These are phyloP conservation scores for Atractiella rhizophila DNA, from an alignment of 768 basidiomycete species.

Conservation along the genomic window DNA sequence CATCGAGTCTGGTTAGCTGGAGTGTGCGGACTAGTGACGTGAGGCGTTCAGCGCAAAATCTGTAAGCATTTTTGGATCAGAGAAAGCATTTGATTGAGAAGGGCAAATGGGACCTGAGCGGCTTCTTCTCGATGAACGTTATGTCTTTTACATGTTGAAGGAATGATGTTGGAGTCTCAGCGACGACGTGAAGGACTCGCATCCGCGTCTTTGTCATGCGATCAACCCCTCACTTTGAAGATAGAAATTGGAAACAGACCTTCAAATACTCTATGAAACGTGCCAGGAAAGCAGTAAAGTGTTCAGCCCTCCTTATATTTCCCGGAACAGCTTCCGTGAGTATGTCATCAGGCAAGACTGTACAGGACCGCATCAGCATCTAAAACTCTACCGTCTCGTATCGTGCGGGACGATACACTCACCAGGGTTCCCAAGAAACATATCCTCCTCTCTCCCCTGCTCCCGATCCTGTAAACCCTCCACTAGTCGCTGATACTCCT, in stretches of 20 bases:
- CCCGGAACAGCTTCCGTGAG: conserved; percentile 88
- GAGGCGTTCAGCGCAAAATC: conserved; percentile 87
- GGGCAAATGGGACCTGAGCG: conserved; percentile 39
- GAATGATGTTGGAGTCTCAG: conserved; percentile 90
- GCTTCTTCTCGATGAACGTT: conserved; percentile 85
- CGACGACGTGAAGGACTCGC: conserved; percentile 97
- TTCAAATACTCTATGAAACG: conserved; percentile 97
- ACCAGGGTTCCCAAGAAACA: conserved; percentile 75
- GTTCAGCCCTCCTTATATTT: conserved; percentile 94
- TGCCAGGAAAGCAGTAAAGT: conserved; percentile 94
- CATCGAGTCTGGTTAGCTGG: conserved; percentile 67
- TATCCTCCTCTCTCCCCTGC: conserved; percentile 36
- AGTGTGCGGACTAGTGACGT: conserved; percentile 82
- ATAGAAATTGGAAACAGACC: conserved; percentile 26
- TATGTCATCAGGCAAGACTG: conserved; percentile 79
- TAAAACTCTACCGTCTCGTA: neutral
- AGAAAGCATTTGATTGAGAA: conserved; percentile 1
- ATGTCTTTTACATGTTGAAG: conserved; percentile 95
- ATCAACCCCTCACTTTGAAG: neutral
- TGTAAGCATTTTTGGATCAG: conserved; percentile 19
- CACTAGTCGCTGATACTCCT: conserved; percentile 86
- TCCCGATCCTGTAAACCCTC: conserved; percentile 64
- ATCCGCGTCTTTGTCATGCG: conserved; percentile 49
- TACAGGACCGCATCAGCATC: neutral
- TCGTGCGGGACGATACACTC: conserved; percentile 10